These are phyloP conservation scores for Colletotrichum tamarilloi DNA, from an alignment of 2,329 filamentous ascomycete genomes.

Conservation along the genomic window DNA sequence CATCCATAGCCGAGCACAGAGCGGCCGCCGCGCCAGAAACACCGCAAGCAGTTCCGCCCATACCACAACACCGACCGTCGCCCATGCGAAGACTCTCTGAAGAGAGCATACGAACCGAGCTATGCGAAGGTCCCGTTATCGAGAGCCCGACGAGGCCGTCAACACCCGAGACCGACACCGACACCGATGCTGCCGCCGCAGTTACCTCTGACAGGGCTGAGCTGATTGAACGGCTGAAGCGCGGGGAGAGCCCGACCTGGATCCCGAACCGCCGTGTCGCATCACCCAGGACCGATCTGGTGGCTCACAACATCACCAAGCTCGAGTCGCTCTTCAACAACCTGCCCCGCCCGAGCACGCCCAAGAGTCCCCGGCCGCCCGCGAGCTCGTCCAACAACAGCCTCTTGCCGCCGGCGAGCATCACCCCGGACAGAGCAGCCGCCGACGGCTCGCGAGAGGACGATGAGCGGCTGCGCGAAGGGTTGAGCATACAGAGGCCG, in stretches of 20 bases:
- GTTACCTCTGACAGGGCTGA: slow-evolving; percentile 74
- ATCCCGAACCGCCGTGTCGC: slow-evolving; percentile 71
- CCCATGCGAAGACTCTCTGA: slow-evolving; percentile 60
- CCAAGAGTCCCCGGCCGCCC: slow-evolving; percentile 47
- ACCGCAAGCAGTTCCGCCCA: not conserved
- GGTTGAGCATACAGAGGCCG: slow-evolving; percentile 80
- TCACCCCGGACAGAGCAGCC: slow-evolving; percentile 57
- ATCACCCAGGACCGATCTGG: slow-evolving; percentile 1
- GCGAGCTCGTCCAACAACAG: slow-evolving; percentile 48
- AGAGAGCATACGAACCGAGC: slow-evolving; percentile 69
- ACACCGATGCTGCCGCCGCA: slow-evolving; percentile 40
- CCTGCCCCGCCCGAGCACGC: slow-evolving; percentile 47
- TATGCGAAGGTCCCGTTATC: slow-evolving; percentile 68
- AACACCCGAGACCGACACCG: slow-evolving; percentile 44
- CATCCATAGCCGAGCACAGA: slow-evolving; percentile 32
- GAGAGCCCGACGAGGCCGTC: slow-evolving; percentile 49
- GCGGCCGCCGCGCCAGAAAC: not conserved
- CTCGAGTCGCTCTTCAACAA: slow-evolving; percentile 51
- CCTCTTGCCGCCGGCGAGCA: slow-evolving; percentile 58
- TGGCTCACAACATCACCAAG: slow-evolving; percentile 38
- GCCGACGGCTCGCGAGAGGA: slow-evolving; percentile 39
- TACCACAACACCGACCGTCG: slow-evolving; percentile 8
- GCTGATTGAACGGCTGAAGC: slow-evolving; percentile 87
- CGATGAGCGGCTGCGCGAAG: slow-evolving; percentile 60
- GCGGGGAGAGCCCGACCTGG: slow-evolving; percentile 81